Evolutionary conservation across 768 basidiomycete species (phyloP).

Genomic region (Termitomyces sp.): DNA sequence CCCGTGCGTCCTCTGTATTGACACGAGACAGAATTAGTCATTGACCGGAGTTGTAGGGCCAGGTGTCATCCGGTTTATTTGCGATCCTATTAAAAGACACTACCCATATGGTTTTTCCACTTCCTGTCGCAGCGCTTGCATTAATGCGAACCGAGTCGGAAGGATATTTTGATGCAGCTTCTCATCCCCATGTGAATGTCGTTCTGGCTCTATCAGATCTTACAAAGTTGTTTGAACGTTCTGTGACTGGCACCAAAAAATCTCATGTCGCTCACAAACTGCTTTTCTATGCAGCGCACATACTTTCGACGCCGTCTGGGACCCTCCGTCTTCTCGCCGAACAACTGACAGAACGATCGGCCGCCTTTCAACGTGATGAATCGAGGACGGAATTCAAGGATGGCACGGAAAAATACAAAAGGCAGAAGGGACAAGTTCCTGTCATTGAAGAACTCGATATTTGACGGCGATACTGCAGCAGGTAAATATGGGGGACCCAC

Average conservation of each 20-base stretch:
- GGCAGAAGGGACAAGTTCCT: background rate
- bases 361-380: conserved; percentile 15
- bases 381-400: background rate
- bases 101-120: conserved; percentile 45
- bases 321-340: conserved; percentile 35
- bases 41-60: conserved; percentile 20
- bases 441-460: conserved; percentile 8
- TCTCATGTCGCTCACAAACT: conserved; percentile 54
- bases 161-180: conserved; percentile 19
- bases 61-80: conserved; percentile 36
- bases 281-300: conserved; percentile 62
- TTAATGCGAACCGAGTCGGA: conserved; percentile 5
- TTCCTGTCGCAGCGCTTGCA: conserved; percentile 23
- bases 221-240: conserved; percentile 28
- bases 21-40: background rate
- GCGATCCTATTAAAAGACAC: conserved; percentile 53
- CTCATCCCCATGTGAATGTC: conserved; percentile 33
- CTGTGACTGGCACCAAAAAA: conserved; percentile 5
- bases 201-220: conserved; percentile 56
- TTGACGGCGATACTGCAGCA: background rate
- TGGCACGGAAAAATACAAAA: background rate
- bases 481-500: background rate
- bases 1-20: conserved; percentile 26
- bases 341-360: conserved; percentile 27
- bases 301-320: conserved; percentile 40